Base-by-base conservation (phyloP, 2,329 filamentous ascomycete species). In the Apiospora sp. region DNA sequence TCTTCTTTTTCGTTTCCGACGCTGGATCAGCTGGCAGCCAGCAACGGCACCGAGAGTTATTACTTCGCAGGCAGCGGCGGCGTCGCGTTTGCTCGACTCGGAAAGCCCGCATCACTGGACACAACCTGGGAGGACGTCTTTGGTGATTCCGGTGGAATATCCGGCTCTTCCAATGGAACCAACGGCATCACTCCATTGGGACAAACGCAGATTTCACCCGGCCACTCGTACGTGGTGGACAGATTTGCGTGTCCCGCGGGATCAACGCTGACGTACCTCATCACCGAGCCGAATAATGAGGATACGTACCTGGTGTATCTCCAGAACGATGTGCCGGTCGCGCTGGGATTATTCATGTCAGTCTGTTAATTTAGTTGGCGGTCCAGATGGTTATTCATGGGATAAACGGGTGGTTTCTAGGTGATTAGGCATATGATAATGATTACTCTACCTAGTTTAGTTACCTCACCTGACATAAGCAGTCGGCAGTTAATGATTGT, bases 1-100 rank as follows among this genome's bases (percentile, higher is more conserved):
- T 93, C 12, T 83, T 91, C 72, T 93, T 93, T 93, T 87, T 84
- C 92, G 48, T 88, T 93, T 81, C 91, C 91, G 12, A 81, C 89
- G 73, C 77, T 84, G 16, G 81, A 90, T 34, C 86, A 92, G 19
- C 80, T 88, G 80, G 91, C 89, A 1, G 90, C 89, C 0, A 49
- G 64, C 61, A 83, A 84, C 19, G 34, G 58, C 10, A 64, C 16
- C 7, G 58, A 64, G 58, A 64, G 34, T 16, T 92, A 84, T 81
- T 87, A 82, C 27, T 88, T 88, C 76, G 86, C 83, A 8, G 87
- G 89, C 34, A 81, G 84, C 48, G 90, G 89, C 67, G 82, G 82
- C 71, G 81, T 91, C 71, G 81, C 86, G 73, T 87, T 92, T 77
- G 82, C 82, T 19, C 78, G 82, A 76, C 84, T 92, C 64, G 78